Conservation (phyloP, 257 asterid species). For the Catharanthus roseus region DNA sequence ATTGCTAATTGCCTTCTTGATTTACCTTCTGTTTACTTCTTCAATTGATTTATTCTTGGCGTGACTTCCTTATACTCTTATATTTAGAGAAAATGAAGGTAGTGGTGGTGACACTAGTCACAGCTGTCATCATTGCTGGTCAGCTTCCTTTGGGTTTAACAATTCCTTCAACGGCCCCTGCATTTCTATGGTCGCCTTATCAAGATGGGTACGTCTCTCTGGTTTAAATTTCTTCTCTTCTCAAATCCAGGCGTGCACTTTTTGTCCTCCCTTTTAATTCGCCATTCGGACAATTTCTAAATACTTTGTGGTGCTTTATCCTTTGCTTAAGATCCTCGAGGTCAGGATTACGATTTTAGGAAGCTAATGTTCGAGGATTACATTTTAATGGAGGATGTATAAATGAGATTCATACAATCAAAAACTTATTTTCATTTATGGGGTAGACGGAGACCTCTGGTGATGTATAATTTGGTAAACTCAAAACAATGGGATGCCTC, state of each 20-base stretch:
- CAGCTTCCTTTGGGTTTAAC: slow-evolving; percentile 19
- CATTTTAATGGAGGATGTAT: not conserved
- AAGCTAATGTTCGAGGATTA: not conserved
- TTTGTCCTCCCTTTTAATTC: not conserved
- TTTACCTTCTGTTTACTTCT: not conserved
- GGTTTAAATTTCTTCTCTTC: not conserved
- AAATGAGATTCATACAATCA: not conserved
- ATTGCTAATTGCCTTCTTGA: not conserved
- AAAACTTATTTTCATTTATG: not conserved
- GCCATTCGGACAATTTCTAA: not conserved
- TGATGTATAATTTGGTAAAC: not conserved
- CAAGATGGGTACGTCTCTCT: slow-evolving; percentile 21
- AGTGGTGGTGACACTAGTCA: slow-evolving; percentile 2
- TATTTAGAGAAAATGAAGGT: slow-evolving; percentile 11
- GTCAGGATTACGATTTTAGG: not conserved
- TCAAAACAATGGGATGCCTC: not conserved
- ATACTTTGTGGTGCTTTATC: not conserved
- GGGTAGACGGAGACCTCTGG: not conserved
- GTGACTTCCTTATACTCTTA: not conserved
- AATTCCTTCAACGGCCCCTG: slow-evolving; percentile 24
- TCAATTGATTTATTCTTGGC: not conserved
- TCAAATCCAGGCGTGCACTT: not conserved
- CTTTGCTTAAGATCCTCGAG: not conserved
- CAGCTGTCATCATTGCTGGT: slow-evolving; percentile 10
- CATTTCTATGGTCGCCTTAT: slow-evolving; percentile 30